Evolutionary conservation across 1,284 basidiomycete genomes (phyloP).

Genomic region (Rhodotorula sp.): DNA sequence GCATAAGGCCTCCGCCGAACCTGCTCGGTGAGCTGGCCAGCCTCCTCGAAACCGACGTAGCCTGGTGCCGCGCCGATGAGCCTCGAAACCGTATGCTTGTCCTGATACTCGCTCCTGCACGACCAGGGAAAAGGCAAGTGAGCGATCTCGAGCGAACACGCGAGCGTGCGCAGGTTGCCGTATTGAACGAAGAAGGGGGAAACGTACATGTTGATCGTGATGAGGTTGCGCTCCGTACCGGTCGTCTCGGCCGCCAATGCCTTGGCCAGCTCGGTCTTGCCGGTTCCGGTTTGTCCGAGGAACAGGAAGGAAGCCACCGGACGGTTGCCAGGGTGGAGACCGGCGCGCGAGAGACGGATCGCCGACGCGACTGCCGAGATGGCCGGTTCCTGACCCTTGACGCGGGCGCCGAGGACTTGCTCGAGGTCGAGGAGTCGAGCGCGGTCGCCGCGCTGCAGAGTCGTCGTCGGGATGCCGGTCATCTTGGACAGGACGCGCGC

Average conservation of each 20-base stretch:
- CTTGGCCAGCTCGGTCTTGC: conserved; percentile 83
- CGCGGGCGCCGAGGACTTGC: conserved; percentile 65
- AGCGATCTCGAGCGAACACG: not conserved
- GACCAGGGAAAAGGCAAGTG: too few species aligned
- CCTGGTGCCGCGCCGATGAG: conserved; percentile 77
- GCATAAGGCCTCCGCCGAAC: conserved; percentile 51
- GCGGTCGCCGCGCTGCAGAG: conserved; percentile 80
- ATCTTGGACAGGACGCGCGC: conserved; percentile 66
- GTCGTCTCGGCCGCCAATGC: conserved; percentile 59
- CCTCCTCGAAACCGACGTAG: conserved; percentile 49
- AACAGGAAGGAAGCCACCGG: conserved; percentile 91
- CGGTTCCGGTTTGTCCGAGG: conserved; percentile 73
- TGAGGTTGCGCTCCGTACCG: conserved; percentile 47
- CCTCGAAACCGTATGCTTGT: conserved; percentile 71
- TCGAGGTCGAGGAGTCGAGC: conserved; percentile 94
- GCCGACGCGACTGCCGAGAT: conserved; percentile 78
- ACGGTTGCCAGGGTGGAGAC: conserved; percentile 77
- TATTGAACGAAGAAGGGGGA: too few species aligned
- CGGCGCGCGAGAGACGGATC: conserved; percentile 84
- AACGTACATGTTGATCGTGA: conserved; percentile 74
- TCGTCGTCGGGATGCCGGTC: conserved; percentile 91
- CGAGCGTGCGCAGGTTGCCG: conserved; percentile 52
- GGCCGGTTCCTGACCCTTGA: conserved; percentile 85
- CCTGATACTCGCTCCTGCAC: conserved; percentile 62
- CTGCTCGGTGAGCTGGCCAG: conserved; percentile 77